Evolutionary conservation across 2,329 filamentous ascomycete genomes (phyloP), one percentile per base, ranked within the genome.

Genomic region (Fusarium ramigenum): DNA sequence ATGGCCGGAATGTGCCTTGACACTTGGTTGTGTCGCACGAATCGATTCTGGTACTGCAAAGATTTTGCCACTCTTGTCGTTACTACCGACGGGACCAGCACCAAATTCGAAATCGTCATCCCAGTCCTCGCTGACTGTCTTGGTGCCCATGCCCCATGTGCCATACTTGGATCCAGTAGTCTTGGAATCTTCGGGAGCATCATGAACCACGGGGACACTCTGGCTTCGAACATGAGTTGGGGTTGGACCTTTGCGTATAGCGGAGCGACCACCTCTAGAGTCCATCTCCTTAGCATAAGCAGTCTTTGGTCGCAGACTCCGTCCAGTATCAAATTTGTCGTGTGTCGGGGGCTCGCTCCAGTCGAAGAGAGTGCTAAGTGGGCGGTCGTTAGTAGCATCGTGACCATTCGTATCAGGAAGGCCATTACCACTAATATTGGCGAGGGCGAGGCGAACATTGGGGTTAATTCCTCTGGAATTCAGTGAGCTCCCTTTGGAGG

Each of bases 81-180:
- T 79, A n/a, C 81, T 81, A 9, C 70, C 79, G 40, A 82, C 77
- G 47, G 83, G 84, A 37, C 86, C 80, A 32, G 83, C 84, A 14
- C 87, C 87, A 79, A 96, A 95, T 68, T 96, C 93, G 76, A 97
- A 96, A 80, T 97, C 94, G 72, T 95, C 93, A 76, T 96, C 94
- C 94, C 94, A 97, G 78, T 96, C 93, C 79, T 97, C 94, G 69
- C 92, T 95, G 16, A 91, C 91, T 21, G 90, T 92, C 80, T 95
- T 95, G 70, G 90, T 91, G n/a, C 92, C 90, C 46, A 94, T 84
- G 5, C 93, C 93, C 93, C 93, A 96, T 2, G 93, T 95, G 47
- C 93, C 92, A 78, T 94, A 96, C 77, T 95, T 95, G 60, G 87
- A 84, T 4, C 83, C 88, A n/a, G 88, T 69, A 78, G 81, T 85